phyloP scores from a whole-genome alignment of 768 basidiomycete genomes.

The Sporobolomyces roseus region DNA sequence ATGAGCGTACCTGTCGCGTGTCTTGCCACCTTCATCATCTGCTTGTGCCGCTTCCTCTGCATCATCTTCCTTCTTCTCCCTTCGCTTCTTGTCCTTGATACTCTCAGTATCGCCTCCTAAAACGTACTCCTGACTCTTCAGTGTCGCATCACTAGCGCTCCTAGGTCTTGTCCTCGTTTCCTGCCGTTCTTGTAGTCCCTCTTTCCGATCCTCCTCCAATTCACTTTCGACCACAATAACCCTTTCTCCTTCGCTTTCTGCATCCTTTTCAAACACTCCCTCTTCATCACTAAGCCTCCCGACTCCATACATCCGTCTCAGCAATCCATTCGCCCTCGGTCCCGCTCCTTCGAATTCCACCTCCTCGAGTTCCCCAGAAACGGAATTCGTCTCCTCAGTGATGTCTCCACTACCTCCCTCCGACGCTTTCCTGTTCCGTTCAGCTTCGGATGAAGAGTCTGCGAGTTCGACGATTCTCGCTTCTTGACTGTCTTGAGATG shows the following conservation, averaged over 20 bases:
- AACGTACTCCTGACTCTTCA: neutral
- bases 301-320: slow-evolving; percentile 37
- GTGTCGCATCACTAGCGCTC: neutral
- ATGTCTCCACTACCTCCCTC: neutral
- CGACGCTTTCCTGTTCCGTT: neutral
- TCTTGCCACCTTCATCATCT: slow-evolving; percentile 15
- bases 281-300: slow-evolving; percentile 21
- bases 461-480: neutral
- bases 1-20: neutral
- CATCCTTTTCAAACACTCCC: neutral
- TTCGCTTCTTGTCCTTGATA: slow-evolving; percentile 3
- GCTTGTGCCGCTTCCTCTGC: slow-evolving; percentile 9
- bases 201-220: neutral
- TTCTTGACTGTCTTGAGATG: neutral
- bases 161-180: neutral
- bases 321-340: slow-evolving; percentile 21
- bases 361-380: slow-evolving; percentile 13
- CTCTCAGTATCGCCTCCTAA: neutral
- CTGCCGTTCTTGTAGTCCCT: neutral
- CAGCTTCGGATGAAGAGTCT: slow-evolving; percentile 21
- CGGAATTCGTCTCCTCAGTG: neutral
- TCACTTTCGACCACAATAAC: neutral
- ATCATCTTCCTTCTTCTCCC: slow-evolving; percentile 11
- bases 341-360: slow-evolving; percentile 38
- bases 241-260: neutral